Evolutionary conservation across 106 monocot genomes (phyloP), one percentile per base, ranked within the genome.

Genomic region (Allium fistulosum): DNA sequence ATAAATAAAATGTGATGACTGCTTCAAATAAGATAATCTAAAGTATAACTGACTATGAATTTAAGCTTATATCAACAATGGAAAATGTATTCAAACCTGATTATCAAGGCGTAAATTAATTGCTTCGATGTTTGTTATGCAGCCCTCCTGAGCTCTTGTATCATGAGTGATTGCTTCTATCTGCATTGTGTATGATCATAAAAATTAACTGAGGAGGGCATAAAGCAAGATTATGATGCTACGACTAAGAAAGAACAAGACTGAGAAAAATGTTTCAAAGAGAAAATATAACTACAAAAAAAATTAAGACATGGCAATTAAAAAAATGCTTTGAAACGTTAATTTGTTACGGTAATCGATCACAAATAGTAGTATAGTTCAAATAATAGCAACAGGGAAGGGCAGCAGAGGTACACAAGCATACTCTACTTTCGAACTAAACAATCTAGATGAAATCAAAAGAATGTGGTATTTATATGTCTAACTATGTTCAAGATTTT

Each of bases 101-200:
- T 78, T 83, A 45, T 87, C 99, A 71, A 93, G 87, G 8, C 77
- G 87, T 46, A 90, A 49, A 77, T 99, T 87, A 49, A 99, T 84
- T 10, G 90, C 93, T 48, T 78, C 84, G 72, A 90, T 93, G 71
- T 71, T 90, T 46, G 74, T 81, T 69, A 99, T 85, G 65, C 72
- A 77, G 17, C 99, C 99, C 8, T 80, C 99, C 8, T 80, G 84
- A 64, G 63, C 75, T 49, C 46, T 67, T 46, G 62, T 65, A 77
- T 99, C 93, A 56, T 82, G 83, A 57, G 80, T 58, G 71, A 99
- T 93, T 71, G 87, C 87, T 75, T 93, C 99, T 48, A 99, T 71
- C 99, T 99, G 76, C 60, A 82, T 71, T 66, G 10, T 64, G 49
- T 65, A 59, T 10, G 53, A 37, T 2, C 37, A 52, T 69, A 11